Evolutionary conservation across 345 rosid genomes (phyloP), one percentile per base, ranked within the genome.

Genomic region (Aquilaria yunnanensis): DNA sequence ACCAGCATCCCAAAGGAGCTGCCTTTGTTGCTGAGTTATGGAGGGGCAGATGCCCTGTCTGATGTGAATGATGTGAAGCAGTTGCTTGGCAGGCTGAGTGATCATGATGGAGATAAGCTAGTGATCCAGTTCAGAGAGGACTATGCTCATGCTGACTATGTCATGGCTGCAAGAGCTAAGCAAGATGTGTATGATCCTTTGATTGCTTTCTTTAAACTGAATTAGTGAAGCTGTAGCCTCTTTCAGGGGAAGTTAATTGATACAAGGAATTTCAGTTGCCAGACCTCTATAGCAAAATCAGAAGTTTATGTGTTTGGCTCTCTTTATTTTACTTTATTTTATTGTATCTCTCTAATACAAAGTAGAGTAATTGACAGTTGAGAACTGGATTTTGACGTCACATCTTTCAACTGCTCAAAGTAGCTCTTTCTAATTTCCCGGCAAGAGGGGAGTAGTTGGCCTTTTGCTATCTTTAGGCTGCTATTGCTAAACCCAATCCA

Each of bases 141-240:
- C 43, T 78, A 76, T 57, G 80, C 85, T 57, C 87, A 85, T 56
- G 70, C 74, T 0, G 90, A 85, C 48, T 80, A 65, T 60, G 76
- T 82, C 16, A 70, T 82, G 77, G 78, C 68, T 41, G 65, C 51
- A 14, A 82, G 75, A 72, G 87, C 83, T 32, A 74, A 63, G 48
- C 68, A 78, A 69, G 65, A 74, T 33, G 77, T 80, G n/a, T 85
- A 71, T 59, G 76, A 78, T 57, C 78, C 85, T 72, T 61, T 80
- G 23, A 60, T 84, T 55, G 66, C 74, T 33, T 84, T 80, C 68
- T 70, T 82, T 34, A 70, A 54, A 59, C 76, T 69, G 46, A 78
- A 77, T 0, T 50, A 8, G 43, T 37, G 43, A 37, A 37, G 43
- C 0, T 8, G 43, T 37, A 4, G 43, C 43, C 8, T 37, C 7